Percentiles rank a stretch among this genome's conserved stretches.
These are phyloP conservation scores for Chenopodium quinoa DNA, from an alignment of 148 eudicot genomes.

Conservation along the genomic window DNA sequence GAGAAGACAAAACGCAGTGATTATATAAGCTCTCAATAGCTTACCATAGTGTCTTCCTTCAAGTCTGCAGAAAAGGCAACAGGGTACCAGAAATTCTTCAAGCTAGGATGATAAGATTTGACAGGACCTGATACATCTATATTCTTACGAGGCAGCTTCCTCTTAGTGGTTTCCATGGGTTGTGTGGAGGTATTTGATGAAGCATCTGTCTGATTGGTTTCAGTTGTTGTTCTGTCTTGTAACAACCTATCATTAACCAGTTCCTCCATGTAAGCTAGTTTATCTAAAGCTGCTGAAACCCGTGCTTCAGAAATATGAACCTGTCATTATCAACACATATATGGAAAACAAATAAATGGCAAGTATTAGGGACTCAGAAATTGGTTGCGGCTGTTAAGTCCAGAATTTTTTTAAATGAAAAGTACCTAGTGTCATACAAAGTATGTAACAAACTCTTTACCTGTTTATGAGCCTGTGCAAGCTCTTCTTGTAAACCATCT, in stretches of 20 bases:
- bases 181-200: slow-evolving; percentile 56
- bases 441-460: slow-evolving; percentile 27
- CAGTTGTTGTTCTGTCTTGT: slow-evolving; percentile 56
- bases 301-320: slow-evolving; percentile 95
- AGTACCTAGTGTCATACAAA: not conserved
- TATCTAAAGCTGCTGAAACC: slow-evolving; percentile 76
- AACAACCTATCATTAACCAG: slow-evolving; percentile 80
- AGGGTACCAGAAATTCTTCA: slow-evolving; percentile 95
- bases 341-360: not conserved
- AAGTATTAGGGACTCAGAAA: not conserved
- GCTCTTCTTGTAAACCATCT: slow-evolving; percentile 83
- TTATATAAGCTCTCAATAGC: not conserved
- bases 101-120: slow-evolving; percentile 55
- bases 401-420: not conserved
- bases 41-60: slow-evolving; percentile 89
- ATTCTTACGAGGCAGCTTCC: slow-evolving; percentile 45
- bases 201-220: slow-evolving; percentile 32
- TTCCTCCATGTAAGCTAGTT: slow-evolving; percentile 90
- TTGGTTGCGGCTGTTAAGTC: not conserved
- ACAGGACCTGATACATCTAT: slow-evolving; percentile 88
- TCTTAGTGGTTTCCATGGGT: slow-evolving; percentile 36
- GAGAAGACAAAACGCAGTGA: not conserved
- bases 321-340: slow-evolving; percentile 38
- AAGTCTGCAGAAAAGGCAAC: slow-evolving; percentile 83
- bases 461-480: slow-evolving; percentile 83